A percentile compares a stretch with the other conserved stretches of the same genome.
Evolutionary conservation across 2,329 filamentous ascomycete species (phyloP).

Genomic region (Xylaria multiplex): DNA sequence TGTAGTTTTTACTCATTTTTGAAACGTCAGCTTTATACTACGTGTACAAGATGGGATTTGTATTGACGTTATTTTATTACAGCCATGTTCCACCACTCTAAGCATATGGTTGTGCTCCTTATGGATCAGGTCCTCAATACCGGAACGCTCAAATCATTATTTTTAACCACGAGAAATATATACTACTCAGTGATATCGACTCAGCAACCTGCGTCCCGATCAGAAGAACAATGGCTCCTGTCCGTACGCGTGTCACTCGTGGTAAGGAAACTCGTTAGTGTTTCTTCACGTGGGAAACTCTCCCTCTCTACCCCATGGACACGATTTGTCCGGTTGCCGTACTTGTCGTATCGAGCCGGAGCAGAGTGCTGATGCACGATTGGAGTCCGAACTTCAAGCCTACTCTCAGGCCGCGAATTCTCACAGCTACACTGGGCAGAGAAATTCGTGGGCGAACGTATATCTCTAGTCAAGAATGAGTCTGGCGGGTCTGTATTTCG

Average conservation of each 20-base stretch:
- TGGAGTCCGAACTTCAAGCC: conserved; percentile 6
- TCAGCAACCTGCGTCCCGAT: not conserved
- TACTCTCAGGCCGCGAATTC: not conserved
- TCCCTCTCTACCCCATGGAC: not conserved
- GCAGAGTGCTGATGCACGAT: conserved; percentile 5
- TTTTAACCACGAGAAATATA: not conserved
- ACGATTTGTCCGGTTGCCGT: not conserved
- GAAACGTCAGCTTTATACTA: too few species aligned
- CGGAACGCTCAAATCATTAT: not conserved
- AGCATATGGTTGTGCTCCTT: not conserved
- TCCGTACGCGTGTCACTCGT: conserved; percentile 8
- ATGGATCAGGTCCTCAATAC: not conserved
- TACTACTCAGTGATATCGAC: conserved; percentile 19
- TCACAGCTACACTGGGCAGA: too few species aligned
- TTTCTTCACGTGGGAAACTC: conserved; percentile 15
- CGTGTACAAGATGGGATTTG: too few species aligned
- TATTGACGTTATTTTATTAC: not conserved
- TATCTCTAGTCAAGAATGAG: conserved; percentile 2
- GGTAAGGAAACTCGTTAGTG: conserved; percentile 23
- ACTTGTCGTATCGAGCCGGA: not conserved
- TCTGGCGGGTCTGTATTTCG: not conserved
- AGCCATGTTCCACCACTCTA: not conserved
- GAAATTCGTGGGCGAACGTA: not conserved
- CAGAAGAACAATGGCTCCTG: not conserved
- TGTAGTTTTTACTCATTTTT: too few species aligned